Evolutionary conservation across 148 eudicot species (phyloP).

Genomic region (Tetragonia tetragonoides): DNA sequence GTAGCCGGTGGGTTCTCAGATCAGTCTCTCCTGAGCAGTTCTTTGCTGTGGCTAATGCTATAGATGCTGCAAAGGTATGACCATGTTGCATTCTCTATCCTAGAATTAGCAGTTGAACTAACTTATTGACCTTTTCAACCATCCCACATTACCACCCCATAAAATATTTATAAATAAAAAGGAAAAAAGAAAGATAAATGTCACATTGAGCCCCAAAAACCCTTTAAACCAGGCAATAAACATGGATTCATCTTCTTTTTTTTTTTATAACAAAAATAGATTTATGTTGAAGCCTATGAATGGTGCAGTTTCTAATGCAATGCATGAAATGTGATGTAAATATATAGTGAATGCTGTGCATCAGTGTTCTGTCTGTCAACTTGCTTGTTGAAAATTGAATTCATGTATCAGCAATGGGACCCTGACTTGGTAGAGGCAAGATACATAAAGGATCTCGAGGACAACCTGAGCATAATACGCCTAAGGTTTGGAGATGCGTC

Average conservation of each 20-base stretch:
- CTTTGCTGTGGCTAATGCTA: constrained; percentile 82
- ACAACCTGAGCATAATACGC: constrained; percentile 71
- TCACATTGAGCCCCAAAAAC: neutral
- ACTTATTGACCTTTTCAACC: constrained; percentile 18
- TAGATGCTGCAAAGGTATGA: constrained; percentile 85
- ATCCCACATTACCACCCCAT: neutral
- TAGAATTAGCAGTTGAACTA: constrained; percentile 21
- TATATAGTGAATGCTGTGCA: too few relatives aligned
- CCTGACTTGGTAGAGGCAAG: constrained; percentile 70
- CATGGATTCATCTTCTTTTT: too few relatives aligned
- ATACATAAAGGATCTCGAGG: constrained; percentile 76
- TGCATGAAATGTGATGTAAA: too few relatives aligned
- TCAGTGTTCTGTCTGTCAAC: neutral
- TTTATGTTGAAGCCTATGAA: too few relatives aligned
- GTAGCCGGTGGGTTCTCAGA: constrained; percentile 68
- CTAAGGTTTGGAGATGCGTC: constrained; percentile 70
- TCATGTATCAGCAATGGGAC: constrained; percentile 75
- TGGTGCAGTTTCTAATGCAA: too few relatives aligned
- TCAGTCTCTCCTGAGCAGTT: constrained; percentile 77
- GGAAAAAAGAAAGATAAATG: neutral
- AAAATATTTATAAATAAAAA: neutral
- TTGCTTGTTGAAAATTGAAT: neutral
- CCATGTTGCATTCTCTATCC: neutral
- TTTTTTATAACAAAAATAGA: too few relatives aligned
- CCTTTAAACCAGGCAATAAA: too few relatives aligned